These are phyloP conservation scores for Yarrowia sp. DNA, from an alignment of 805 yeast species.

Conservation along the genomic window DNA sequence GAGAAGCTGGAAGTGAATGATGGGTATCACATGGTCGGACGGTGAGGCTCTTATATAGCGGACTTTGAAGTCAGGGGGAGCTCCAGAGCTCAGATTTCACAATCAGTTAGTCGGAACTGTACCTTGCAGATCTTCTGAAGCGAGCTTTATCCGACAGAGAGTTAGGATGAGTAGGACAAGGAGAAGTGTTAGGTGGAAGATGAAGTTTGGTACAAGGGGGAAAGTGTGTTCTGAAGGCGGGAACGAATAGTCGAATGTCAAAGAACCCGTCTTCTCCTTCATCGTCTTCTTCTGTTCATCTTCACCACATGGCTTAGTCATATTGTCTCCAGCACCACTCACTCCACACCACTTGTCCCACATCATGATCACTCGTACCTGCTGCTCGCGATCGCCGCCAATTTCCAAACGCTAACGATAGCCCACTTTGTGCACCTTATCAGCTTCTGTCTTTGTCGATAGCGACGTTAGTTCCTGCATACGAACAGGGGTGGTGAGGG, in stretches of 20 bases:
- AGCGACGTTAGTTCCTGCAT: slow-evolving; percentile 22
- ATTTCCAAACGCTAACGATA: slow-evolving; percentile 23
- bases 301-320: too few species aligned
- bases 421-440: slow-evolving; percentile 22
- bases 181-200: background rate
- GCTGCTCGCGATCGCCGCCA: slow-evolving; percentile 28
- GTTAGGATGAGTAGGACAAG: background rate
- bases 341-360: background rate
- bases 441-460: background rate
- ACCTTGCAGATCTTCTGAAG: slow-evolving; percentile 13
- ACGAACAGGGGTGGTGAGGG: background rate
- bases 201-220: too few species aligned
- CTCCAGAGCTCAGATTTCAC: background rate
- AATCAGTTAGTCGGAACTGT: background rate
- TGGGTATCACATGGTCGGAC: background rate
- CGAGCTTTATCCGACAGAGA: slow-evolving; percentile 6
- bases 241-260: too few species aligned
- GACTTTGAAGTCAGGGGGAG: background rate
- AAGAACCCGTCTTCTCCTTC: too few species aligned
- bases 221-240: too few species aligned
- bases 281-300: too few species aligned
- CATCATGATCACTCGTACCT: slow-evolving; percentile 1
- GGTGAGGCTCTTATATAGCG: slow-evolving; percentile 15
- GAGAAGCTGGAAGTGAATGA: slow-evolving; percentile 12
- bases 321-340: too few species aligned